phyloP scores from a whole-genome alignment of 1,284 basidiomycete genomes.

The Irpex rosettiformis region DNA sequence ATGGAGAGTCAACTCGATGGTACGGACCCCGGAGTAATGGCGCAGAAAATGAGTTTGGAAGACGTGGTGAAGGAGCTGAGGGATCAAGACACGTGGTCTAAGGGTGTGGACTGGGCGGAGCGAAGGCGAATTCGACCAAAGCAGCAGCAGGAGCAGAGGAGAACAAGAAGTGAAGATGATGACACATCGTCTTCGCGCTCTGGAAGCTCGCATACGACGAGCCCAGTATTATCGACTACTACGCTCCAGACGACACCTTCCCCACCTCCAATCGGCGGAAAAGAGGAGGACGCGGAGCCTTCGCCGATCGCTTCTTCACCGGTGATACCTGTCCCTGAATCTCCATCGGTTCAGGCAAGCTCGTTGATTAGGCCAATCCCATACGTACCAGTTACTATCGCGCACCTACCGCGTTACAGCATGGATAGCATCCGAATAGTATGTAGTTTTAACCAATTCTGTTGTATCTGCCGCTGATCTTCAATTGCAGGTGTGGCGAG shows the following conservation, averaged over 20 bases:
- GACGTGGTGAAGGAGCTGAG: slow-evolving; percentile 57
- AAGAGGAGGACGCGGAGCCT: slow-evolving; percentile 31
- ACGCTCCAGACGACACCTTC: slow-evolving; percentile 73
- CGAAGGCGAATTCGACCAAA: slow-evolving; percentile 35
- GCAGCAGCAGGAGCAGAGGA: slow-evolving; percentile 26
- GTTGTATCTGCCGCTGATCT: slow-evolving; percentile 4
- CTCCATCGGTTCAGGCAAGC: slow-evolving; percentile 56
- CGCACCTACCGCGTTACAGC: slow-evolving; percentile 58
- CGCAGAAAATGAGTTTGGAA: slow-evolving; percentile 52
- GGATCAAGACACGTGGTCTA: slow-evolving; percentile 9
- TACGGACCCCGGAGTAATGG: slow-evolving; percentile 40
- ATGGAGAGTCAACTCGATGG: slow-evolving; percentile 51
- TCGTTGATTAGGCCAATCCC: slow-evolving; percentile 61
- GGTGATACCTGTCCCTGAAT: slow-evolving; percentile 43
- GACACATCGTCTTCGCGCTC: slow-evolving; percentile 45
- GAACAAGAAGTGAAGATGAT: slow-evolving; percentile 36
- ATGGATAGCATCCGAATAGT: slow-evolving; percentile 55
- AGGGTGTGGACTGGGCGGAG: slow-evolving; percentile 48
- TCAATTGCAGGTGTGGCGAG: slow-evolving; percentile 57
- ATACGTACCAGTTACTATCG: slow-evolving; percentile 58
- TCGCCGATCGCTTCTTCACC: slow-evolving; percentile 25
- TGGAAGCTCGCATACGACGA: slow-evolving; percentile 55
- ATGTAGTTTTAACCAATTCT: slow-evolving; percentile 25
- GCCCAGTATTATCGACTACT: slow-evolving; percentile 69
- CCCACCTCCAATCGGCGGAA: slow-evolving; percentile 49